Percentiles rank a stretch among this genome's conserved stretches.
Conservation (phyloP, 768 basidiomycete genomes). For the Boletellus emodensis region DNA sequence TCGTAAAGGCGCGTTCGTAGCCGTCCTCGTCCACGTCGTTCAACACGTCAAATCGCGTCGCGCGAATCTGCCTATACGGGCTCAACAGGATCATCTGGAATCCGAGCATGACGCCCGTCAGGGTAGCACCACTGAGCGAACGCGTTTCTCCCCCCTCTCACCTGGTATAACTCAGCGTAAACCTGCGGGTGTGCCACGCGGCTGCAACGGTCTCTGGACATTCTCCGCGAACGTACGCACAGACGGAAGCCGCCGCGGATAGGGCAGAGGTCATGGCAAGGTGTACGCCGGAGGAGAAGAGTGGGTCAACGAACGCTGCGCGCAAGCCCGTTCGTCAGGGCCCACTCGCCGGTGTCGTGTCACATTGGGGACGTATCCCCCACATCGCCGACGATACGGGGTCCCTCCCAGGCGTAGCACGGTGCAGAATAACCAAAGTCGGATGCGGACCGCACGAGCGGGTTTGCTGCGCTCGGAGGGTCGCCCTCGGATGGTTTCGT, state of each 20-base stretch:
- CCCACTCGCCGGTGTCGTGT: too few species aligned
- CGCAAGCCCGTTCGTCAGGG: not conserved
- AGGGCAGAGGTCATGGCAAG: slow-evolving; percentile 49
- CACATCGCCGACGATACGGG: slow-evolving; percentile 64
- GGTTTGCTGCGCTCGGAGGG: not conserved
- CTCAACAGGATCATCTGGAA: slow-evolving; percentile 39
- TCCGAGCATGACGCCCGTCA: slow-evolving; percentile 16
- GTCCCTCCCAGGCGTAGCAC: slow-evolving; percentile 49
- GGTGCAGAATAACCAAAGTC: slow-evolving; percentile 66
- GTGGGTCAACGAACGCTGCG: slow-evolving; percentile 57
- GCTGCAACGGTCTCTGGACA: slow-evolving; percentile 40
- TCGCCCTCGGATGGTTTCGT: slow-evolving; percentile 9
- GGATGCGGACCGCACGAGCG: slow-evolving; percentile 45
- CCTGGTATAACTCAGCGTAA: slow-evolving; percentile 49
- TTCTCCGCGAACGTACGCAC: slow-evolving; percentile 46
- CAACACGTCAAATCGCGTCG: slow-evolving; percentile 36
- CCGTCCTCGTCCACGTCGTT: slow-evolving; percentile 41
- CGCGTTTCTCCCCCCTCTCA: slow-evolving; percentile 9
- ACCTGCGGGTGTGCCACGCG: slow-evolving; percentile 40
- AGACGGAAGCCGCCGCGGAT: slow-evolving; percentile 44
- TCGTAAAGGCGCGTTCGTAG: slow-evolving; percentile 41
- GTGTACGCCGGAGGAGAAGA: slow-evolving; percentile 58
- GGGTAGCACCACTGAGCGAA: too few species aligned
- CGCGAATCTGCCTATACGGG: slow-evolving; percentile 43
- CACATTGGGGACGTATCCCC: slow-evolving; percentile 45